phyloP scores from a whole-genome alignment of 306 rosid species.

The Inga oerstediana region DNA sequence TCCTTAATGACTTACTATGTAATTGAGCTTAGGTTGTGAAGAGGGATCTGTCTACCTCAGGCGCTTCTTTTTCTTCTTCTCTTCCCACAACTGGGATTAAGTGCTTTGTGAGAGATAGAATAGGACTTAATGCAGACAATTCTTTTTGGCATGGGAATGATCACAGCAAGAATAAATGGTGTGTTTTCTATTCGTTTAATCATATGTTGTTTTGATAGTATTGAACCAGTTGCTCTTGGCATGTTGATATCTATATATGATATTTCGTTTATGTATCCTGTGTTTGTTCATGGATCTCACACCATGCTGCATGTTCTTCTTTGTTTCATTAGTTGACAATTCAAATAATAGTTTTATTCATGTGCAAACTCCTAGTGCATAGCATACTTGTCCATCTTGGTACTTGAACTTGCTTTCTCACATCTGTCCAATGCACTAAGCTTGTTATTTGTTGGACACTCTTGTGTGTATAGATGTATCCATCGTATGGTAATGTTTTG shows the following conservation, averaged over 20 bases:
- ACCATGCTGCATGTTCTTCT: not conserved
- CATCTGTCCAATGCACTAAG: too few species aligned
- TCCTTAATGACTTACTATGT: too few species aligned
- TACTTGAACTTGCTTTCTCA: too few species aligned
- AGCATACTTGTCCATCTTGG: too few species aligned
- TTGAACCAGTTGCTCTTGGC: not conserved
- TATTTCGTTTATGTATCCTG: not conserved
- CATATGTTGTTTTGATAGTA: slow-evolving; percentile 13
- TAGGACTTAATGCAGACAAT: slow-evolving; percentile 65
- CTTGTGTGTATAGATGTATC: too few species aligned
- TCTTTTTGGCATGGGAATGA: slow-evolving; percentile 51
- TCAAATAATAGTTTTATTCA: not conserved
- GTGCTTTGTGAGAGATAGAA: slow-evolving; percentile 66
- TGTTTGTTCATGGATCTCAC: slow-evolving; percentile 12
- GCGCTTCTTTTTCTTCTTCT: too few species aligned
- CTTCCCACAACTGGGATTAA: too few species aligned
- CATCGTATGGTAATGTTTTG: too few species aligned
- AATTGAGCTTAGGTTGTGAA: too few species aligned
- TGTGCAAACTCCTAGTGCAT: too few species aligned
- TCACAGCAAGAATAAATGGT: slow-evolving; percentile 61
- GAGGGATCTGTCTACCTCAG: too few species aligned
- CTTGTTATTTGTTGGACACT: too few species aligned
- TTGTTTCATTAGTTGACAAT: slow-evolving; percentile 7
- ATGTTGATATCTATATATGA: not conserved
- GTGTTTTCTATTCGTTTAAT: slow-evolving; percentile 32